Base-by-base conservation (phyloP, 768 basidiomycete species). In the Strobilomyces confusus region DNA sequence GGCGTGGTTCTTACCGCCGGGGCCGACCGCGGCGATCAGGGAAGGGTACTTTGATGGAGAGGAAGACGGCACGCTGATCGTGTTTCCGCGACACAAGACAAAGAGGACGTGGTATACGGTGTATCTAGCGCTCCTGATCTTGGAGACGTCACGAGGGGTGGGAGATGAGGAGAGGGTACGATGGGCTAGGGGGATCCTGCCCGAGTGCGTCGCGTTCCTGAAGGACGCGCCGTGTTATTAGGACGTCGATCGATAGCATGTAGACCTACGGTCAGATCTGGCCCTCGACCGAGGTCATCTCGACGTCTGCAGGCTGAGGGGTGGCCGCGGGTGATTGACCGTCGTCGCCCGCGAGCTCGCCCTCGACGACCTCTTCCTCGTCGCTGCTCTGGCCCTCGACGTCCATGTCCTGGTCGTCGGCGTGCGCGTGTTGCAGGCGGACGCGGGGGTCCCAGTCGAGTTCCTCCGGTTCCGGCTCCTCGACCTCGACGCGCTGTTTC, bases 401-500 rank as follows among this genome's bases (percentile, higher is more conserved):
- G 2, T 69, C 72, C 14, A 65, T 64, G 4, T 51, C 48, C 6
- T 48, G 62, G 4, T 52, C 44, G 32, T 30, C 50, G 33, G 26
- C 46, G 7, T 57, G 56, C 17, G 37, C 26, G 48, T 55, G 22
- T 29, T 64, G 51, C 15, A 59, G 42, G 17, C 65, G 72, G 12
- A 73, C 29, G 38, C 81, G 73, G 5, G 84, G 83, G 58, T 85
- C 84, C 84, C 84, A 87, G 19, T 81, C 82, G 34, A 87, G 69
- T 57, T 89, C 89, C 59, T 89, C 87, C 4, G 86, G 87, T 66
- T 90, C 88, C 57, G 87, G 88, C 14, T 82, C 80, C 61, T 86
- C 84, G 13, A 90, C 88, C 55, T 81, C 83, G 20, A 92, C 86
- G n/a, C 90, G 76, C 58, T 83, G 80, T 65, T 84, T 84, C 86